These are phyloP conservation scores for Calonectria montana DNA, from an alignment of 2,329 filamentous ascomycete genomes.

Conservation along the genomic window DNA sequence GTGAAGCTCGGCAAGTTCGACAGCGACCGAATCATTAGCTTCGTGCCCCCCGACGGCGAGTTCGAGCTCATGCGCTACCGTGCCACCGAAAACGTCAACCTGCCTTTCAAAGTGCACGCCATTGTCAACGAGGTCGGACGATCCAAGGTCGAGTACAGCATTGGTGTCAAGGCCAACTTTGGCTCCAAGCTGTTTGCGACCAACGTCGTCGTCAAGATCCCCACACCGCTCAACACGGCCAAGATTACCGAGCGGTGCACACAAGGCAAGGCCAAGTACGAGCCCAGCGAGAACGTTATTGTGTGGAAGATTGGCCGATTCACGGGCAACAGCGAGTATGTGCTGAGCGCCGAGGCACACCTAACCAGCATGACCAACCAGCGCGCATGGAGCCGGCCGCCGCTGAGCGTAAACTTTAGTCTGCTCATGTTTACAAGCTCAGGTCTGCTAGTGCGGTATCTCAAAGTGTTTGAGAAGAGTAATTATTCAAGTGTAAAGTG, in stretches of 20 bases:
- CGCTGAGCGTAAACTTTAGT: constrained; percentile 90
- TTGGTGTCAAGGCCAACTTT: constrained; percentile 97
- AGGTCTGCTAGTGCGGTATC: constrained; percentile 88
- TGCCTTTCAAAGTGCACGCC: constrained; percentile 98
- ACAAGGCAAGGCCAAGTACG: constrained; percentile 98
- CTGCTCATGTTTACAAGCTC: constrained; percentile 98
- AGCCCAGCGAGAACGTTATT: constrained; percentile 97
- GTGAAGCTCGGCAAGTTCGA: constrained; percentile 98
- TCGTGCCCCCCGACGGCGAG: constrained; percentile 95
- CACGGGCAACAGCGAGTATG: constrained; percentile 96
- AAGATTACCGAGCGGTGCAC: constrained; percentile 92
- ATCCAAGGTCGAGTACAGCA: constrained; percentile 98
- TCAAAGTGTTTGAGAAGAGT: constrained; percentile 99
- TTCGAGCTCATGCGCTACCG: constrained; percentile 99
- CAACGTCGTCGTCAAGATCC: constrained; percentile 93
- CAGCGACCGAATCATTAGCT: constrained; percentile 94
- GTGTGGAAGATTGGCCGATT: constrained; percentile 99
- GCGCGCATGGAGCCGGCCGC: constrained; percentile 95
- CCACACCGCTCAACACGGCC: constrained; percentile 95
- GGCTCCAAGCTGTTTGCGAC: constrained; percentile 96
- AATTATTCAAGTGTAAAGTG: constrained; percentile 99
- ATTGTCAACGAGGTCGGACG: constrained; percentile 98
- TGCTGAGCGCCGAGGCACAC: constrained; percentile 92
- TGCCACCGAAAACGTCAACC: constrained; percentile 97
- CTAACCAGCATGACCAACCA: constrained; percentile 98